Conservation (phyloP, 352 stramenopile species). For the Phytophthora multivora region DNA sequence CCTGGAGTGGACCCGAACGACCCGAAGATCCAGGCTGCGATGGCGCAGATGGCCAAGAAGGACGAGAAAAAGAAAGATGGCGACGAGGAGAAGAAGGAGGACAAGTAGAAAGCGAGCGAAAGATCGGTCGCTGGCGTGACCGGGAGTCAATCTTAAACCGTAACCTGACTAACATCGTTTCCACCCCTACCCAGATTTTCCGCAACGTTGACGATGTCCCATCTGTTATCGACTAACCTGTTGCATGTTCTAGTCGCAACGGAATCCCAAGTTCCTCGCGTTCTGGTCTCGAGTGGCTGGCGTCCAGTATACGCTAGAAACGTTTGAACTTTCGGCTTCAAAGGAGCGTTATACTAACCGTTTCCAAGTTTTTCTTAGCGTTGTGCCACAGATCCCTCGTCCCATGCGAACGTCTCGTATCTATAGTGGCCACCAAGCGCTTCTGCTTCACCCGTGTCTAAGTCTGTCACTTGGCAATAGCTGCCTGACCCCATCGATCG, state of each 20-base stretch:
- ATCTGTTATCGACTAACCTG: too few relatives aligned
- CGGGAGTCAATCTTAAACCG: conserved; percentile 23
- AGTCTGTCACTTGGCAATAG: conserved; percentile 30
- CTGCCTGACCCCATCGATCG: conserved; percentile 15
- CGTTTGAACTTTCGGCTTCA: too few relatives aligned
- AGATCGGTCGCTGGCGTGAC: conserved; percentile 6
- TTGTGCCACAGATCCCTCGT: not conserved
- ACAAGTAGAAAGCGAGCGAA: conserved; percentile 57
- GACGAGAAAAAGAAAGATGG: conserved; percentile 85
- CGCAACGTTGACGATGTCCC: too few relatives aligned
- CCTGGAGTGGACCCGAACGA: conserved; percentile 93
- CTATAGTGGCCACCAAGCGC: too few relatives aligned
- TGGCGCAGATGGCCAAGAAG: conserved; percentile 88
- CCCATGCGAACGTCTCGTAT: too few relatives aligned
- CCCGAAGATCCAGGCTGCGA: conserved; percentile 91
- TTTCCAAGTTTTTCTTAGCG: conserved; percentile 21
- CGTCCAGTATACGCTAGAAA: too few relatives aligned
- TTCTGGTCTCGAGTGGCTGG: too few relatives aligned
- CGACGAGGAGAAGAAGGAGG: conserved; percentile 86
- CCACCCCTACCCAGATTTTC: too few relatives aligned
- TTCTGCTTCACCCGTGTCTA: conserved; percentile 14
- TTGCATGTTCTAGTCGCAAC: not conserved
- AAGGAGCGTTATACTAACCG: conserved; percentile 13
- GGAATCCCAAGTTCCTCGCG: conserved; percentile 11
- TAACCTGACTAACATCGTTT: conserved; percentile 32